Evolutionary conservation across 148 eudicot genomes (phyloP), one percentile per base, ranked within the genome.

Genomic region (Rhododendron griersonianum): DNA sequence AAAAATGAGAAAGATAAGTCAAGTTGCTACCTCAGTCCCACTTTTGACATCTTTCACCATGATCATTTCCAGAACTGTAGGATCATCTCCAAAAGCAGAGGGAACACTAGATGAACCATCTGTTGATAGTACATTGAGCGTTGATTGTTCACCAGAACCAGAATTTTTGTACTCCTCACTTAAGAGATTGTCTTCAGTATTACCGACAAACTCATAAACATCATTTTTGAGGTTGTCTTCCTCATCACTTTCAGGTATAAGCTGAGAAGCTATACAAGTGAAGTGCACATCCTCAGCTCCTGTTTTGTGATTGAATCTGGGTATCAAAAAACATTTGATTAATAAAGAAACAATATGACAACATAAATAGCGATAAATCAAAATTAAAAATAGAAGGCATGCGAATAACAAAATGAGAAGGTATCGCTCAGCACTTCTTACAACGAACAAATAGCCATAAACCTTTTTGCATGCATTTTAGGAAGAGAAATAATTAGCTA

Each of bases 301-400:
- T n/a, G 98, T 97, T 88, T 95, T 95, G 93, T 97, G 99, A 91
- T 97, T 97, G 88, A 95, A 97, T 63, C 98, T 96, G 88, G 81
- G 82, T 41, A 63, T 80, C 59, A 83, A 21, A 79, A 44, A 74
- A 81, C 71, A 78, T 45, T 83, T 61, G 45, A 65, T 47, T 73
- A 76, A 80, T 53, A 77, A 78, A 41, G 41, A 67, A 28, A 37
- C 47, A 35, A 48, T 37, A 55, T 37, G 63, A 50, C 6, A 44
- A 78, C 28, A 83, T 50, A 63, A 19, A 23, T 63, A 21, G 25
- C 79, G 15, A 83, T 55, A 77, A 82, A 53, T 21, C 75, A 23
- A 16, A 18, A 25, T 41, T 7, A 7, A 45, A 59, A 50, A 74
- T 2, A 25, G 9, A 82, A 75, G 82, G 18, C 37, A 28, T 73